Evolutionary conservation across 768 basidiomycete genomes (phyloP), one percentile per base, ranked within the genome.

Genomic region (Epithele typhae): DNA sequence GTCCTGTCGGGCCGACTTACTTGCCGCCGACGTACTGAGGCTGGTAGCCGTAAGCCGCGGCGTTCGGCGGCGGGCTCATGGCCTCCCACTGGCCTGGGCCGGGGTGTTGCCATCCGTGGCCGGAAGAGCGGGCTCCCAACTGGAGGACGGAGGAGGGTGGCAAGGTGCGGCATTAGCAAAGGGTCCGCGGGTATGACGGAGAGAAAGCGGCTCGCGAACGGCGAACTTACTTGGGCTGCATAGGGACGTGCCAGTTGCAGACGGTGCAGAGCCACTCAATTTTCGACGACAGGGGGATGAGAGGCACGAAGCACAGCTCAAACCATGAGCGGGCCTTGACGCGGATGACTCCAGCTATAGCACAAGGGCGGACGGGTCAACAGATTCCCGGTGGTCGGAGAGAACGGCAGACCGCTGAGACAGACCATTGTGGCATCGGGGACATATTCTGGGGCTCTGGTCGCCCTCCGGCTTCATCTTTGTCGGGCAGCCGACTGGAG

Each of bases 291-390:
- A 87, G 67, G 1, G 87, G 87, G 35, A 89, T 63, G 46, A 90
- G 64, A 19, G 83, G 87, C 12, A 90, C 71, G 63, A 78, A 85
- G 68, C 82, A 88, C 37, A 90, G 60, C 63, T 87, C 83, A 59
- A 90, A 84, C 87, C 85, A 88, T 30, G 67, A 77, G 45, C 79
- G 78, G 25, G 74, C 72, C 61, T 84, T 86, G 24, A 82, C 82
- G 24, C 24, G 75, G 68, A 40, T 80, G 65, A 45, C 85, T 41
- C 81, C 73, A 19, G 69, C 85, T 85, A 54, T 14, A 32, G n/a
- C 37, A 15, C 32, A 30, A 17, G 39, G 7, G 11, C 27, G 47
- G 15, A 32, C 25, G 32, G 43, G 17, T 30, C 24, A 32, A 33
- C 25, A 40, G 43, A 25, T 11, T 18, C 18, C 3, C 18, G 30